Conservation (phyloP, 495 filamentous ascomycete species). For the Aspergillus funiculosus region DNA sequence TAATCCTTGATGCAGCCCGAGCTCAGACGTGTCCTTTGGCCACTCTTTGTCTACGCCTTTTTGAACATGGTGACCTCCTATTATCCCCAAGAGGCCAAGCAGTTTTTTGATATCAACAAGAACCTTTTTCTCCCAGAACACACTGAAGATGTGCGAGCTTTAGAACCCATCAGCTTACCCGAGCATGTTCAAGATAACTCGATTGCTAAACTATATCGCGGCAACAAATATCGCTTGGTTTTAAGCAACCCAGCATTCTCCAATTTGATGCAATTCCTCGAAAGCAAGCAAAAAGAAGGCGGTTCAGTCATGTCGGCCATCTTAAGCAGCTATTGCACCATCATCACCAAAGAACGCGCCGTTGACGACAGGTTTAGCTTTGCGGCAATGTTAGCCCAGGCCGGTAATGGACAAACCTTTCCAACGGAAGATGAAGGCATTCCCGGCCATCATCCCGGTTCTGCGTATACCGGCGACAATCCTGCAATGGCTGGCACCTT, state of each 20-base stretch:
- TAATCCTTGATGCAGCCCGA: slow-evolving; percentile 57
- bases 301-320: slow-evolving; percentile 69
- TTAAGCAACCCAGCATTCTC: slow-evolving; percentile 73
- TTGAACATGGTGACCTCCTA: slow-evolving; percentile 72
- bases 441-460: slow-evolving; percentile 81
- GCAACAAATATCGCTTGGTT: slow-evolving; percentile 80
- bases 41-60: slow-evolving; percentile 89
- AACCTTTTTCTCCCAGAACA: slow-evolving; percentile 67
- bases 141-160: slow-evolving; percentile 63
- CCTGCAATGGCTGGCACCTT: slow-evolving; percentile 47
- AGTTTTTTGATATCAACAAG: slow-evolving; percentile 63
- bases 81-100: slow-evolving; percentile 61
- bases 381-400: slow-evolving; percentile 67
- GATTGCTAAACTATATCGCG: slow-evolving; percentile 67
- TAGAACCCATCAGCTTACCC: slow-evolving; percentile 64
- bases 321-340: slow-evolving; percentile 64
- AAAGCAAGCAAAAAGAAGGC: slow-evolving; percentile 72
- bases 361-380: slow-evolving; percentile 74
- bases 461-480: slow-evolving; percentile 65
- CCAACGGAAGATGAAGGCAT: slow-evolving; percentile 89
- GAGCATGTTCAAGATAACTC: slow-evolving; percentile 69
- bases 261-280: slow-evolving; percentile 79
- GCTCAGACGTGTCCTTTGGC: slow-evolving; percentile 79
- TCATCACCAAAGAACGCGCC: slow-evolving; percentile 69
- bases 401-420: slow-evolving; percentile 54